Evolutionary conservation across 2,329 filamentous ascomycete species (phyloP).

Genomic region (Daldinia sp.): DNA sequence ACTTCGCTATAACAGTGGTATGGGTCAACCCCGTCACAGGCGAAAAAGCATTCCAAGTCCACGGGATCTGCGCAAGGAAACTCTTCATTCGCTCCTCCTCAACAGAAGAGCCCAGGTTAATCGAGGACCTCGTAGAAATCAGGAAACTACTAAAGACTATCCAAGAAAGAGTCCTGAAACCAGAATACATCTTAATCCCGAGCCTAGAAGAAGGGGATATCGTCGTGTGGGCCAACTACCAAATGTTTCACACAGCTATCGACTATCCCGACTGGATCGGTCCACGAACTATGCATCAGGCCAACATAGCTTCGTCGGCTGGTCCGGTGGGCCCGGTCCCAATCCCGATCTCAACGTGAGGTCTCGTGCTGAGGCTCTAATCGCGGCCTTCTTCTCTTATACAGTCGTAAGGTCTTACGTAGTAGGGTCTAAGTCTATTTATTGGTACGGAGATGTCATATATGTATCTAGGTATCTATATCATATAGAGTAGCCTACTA

Average conservation of each 20-base stretch:
- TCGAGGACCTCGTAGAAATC: conserved; percentile 52
- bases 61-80: conserved; percentile 51
- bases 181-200: conserved; percentile 53
- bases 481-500: not conserved
- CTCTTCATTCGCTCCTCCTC: conserved; percentile 49
- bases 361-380: not conserved
- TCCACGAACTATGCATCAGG: conserved; percentile 56
- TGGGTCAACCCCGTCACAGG: conserved; percentile 55
- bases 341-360: conserved; percentile 27
- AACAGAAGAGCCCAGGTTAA: conserved; percentile 46
- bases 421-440: not conserved
- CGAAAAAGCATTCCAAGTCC: conserved; percentile 55
- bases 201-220: conserved; percentile 54
- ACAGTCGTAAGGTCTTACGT: not conserved
- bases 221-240: conserved; percentile 55
- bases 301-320: conserved; percentile 50
- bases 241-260: conserved; percentile 53
- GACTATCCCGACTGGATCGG: conserved; percentile 54
- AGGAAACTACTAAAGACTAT: conserved; percentile 48
- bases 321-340: conserved; percentile 34
- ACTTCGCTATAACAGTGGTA: conserved; percentile 43
- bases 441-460: not conserved
- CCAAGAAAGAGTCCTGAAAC: conserved; percentile 52
- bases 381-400: not conserved
- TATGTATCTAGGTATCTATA: not conserved